Conservation (phyloP, 106 monocot species). For the Agapanthus africanus region DNA sequence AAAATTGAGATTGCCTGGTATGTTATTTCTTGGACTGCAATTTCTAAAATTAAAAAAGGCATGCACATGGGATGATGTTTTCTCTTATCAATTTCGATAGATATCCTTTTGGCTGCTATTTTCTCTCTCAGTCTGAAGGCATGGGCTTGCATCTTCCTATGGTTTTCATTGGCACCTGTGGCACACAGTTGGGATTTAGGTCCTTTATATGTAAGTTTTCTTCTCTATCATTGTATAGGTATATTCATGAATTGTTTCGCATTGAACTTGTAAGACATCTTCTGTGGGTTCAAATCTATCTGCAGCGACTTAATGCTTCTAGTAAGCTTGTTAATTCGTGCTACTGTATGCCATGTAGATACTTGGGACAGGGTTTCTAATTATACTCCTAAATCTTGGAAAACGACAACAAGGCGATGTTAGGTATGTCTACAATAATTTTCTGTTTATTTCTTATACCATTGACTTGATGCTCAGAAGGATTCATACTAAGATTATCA, state of each 20-base stretch:
- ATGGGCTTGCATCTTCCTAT: conserved; percentile 60
- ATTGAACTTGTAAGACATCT: background rate
- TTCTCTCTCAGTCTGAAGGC: conserved; percentile 81
- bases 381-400: conserved; percentile 92
- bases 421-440: too few relatives aligned
- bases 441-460: too few relatives aligned
- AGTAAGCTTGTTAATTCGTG: background rate
- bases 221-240: background rate
- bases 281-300: background rate
- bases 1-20: conserved; percentile 86
- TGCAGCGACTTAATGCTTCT: too few relatives aligned
- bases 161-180: conserved; percentile 87
- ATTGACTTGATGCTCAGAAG: background rate
- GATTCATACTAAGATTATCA: background rate
- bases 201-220: conserved; percentile 74
- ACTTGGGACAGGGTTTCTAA: conserved; percentile 71
- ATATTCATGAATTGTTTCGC: background rate
- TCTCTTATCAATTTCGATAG: conserved; percentile 40
- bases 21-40: background rate
- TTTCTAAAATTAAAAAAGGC: background rate
- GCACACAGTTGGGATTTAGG: conserved; percentile 81
- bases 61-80: conserved; percentile 13
- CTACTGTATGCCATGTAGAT: conserved; percentile 41
- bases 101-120: conserved; percentile 79
- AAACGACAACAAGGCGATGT: conserved; percentile 81